phyloP scores from a whole-genome alignment of 1,139 yeast genomes.

The Wickerhamomyces sp. region DNA sequence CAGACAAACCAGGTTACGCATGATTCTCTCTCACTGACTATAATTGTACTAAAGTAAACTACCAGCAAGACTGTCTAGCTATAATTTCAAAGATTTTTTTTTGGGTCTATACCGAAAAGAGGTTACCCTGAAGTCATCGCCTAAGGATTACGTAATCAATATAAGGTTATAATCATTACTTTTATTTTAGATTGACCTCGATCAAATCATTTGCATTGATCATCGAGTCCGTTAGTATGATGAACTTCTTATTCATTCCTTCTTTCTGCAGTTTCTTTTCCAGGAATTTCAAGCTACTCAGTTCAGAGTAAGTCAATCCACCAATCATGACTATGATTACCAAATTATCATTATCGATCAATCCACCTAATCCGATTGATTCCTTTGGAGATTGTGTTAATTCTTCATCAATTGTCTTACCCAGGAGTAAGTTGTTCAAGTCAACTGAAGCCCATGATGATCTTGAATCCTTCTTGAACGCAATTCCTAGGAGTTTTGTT shows the following conservation, averaged over 20 bases:
- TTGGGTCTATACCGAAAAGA: too few species aligned
- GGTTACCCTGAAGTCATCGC: slow-evolving; percentile 6
- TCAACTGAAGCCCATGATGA: slow-evolving; percentile 20
- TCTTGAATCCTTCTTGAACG: slow-evolving; percentile 22
- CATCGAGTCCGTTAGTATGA: slow-evolving; percentile 54
- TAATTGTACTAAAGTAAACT: background rate
- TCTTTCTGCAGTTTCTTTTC: slow-evolving; percentile 35
- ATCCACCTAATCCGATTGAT: slow-evolving; percentile 23
- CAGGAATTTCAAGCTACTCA: slow-evolving; percentile 57
- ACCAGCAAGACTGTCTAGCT: background rate
- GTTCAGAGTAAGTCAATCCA: slow-evolving; percentile 76
- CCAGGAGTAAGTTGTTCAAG: slow-evolving; percentile 26
- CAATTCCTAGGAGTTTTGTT: slow-evolving; percentile 35
- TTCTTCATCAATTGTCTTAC: slow-evolving; percentile 32
- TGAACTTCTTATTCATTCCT: slow-evolving; percentile 38
- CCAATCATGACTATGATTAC: slow-evolving; percentile 57
- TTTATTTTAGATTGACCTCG: slow-evolving; percentile 5
- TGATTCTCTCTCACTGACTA: slow-evolving; percentile 15
- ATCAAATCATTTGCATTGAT: slow-evolving; percentile 35
- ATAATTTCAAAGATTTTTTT: too few species aligned
- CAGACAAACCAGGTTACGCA: slow-evolving; percentile 56
- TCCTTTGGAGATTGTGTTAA: slow-evolving; percentile 23
- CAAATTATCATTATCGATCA: slow-evolving; percentile 29
- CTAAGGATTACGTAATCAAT: background rate
- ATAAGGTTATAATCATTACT: background rate